Conservation (phyloP, 1,139 yeast genomes). For the Yamadazyma atmosphaerica region DNA sequence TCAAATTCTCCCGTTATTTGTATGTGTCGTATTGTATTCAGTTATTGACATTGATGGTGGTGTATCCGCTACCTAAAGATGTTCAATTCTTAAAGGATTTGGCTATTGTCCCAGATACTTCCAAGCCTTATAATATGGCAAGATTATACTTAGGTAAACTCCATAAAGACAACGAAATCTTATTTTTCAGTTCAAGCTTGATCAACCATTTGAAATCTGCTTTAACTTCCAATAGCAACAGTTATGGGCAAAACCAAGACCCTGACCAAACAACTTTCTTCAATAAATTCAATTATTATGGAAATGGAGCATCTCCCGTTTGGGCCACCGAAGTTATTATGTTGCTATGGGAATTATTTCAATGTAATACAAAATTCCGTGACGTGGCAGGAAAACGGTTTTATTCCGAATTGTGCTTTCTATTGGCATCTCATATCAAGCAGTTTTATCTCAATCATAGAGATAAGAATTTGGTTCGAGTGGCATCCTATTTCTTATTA, state of each 20-base stretch:
- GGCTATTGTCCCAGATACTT: conserved; percentile 24
- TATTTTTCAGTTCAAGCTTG: conserved; percentile 46
- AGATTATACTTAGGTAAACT: conserved; percentile 54
- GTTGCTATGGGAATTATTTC: conserved; percentile 74
- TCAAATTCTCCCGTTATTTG: conserved; percentile 44
- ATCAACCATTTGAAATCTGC: background rate
- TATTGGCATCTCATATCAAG: conserved; percentile 57
- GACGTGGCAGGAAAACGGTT: conserved; percentile 47
- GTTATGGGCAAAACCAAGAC: conserved; percentile 3
- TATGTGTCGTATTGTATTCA: conserved; percentile 62
- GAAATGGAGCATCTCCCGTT: conserved; percentile 35
- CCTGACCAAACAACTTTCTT: conserved; percentile 3
- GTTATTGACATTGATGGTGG: conserved; percentile 58
- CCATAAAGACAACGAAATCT: conserved; percentile 54
- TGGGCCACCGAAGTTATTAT: conserved; percentile 60
- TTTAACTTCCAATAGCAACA: background rate
- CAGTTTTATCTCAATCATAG: conserved; percentile 32
- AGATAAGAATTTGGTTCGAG: conserved; percentile 52
- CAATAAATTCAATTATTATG: conserved; percentile 9
- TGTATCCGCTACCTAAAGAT: conserved; percentile 59
- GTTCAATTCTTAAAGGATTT: conserved; percentile 43
- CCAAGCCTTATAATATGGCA: conserved; percentile 46
- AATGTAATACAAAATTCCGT: conserved; percentile 62
- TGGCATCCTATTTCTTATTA: conserved; percentile 60
- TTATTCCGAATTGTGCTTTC: conserved; percentile 54